Evolutionary conservation across 1,139 yeast species (phyloP), one percentile per base, ranked within the genome.

Genomic region (Candida pseudoviswanathii): DNA sequence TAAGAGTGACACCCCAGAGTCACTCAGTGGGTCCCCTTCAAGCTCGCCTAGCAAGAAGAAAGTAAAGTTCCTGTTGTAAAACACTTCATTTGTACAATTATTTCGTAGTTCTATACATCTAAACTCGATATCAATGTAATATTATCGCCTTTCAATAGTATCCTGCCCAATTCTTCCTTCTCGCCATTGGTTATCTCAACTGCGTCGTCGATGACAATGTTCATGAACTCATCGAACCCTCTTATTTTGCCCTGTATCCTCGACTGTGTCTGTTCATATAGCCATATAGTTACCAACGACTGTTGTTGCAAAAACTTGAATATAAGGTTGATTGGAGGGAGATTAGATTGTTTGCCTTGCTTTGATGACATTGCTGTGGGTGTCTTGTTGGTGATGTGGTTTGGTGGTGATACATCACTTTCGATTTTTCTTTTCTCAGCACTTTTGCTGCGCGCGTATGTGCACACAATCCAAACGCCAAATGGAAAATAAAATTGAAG

Each of bases 211-310:
- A 95, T 71, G n/a, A 92, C 98, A 16, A 95, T 70, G 62, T 95
- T 95, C 99, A 95, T 94, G 62, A 91, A 94, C 70, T 95, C 99
- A 66, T 95, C 99, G 67, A 95, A 94, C 1, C 99, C 99, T 59
- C 82, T 76, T 44, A 94, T 86, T 56, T 80, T 82, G 1, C 99
- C 99, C 58, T 88, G 91, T 29, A 95, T 81, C 54, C 96, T 77
- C 58, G 80, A 77, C 32, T 83, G 84, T 0, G 86, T 80, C 65
- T 94, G 97, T 62, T 94, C 98, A 59, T 78, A 91, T 26, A 92
- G 75, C 97, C 97, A 92, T 41, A 92, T 82, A 24, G 86, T 82
- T 38, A 92, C 97, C 22, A 77, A 73, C 1, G 87, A 75, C 58
- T 89, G 95, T 60, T 86, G 89, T 64, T 92, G 97, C 54, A 94